These are phyloP conservation scores for Coemansia sp. DNA, from an alignment of 192 early-diverging fungal genomes.

Conservation along the genomic window DNA sequence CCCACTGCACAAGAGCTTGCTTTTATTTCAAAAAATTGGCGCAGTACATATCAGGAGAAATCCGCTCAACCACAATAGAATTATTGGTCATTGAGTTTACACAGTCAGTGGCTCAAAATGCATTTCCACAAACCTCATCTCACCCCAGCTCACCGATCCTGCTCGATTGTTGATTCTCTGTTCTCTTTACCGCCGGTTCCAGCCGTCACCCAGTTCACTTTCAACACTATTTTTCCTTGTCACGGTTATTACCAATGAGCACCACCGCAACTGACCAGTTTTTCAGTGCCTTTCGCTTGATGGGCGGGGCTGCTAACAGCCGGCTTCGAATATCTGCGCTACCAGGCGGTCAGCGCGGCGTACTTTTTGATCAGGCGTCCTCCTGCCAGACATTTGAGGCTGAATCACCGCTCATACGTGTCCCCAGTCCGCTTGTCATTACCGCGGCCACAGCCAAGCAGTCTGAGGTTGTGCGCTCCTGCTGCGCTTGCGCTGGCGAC, in stretches of 20 bases:
- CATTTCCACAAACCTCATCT: no score
- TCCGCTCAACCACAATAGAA: no score
- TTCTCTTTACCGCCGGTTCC: no score
- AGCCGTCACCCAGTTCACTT: background rate
- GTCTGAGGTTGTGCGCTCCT: slow-evolving; percentile 22
- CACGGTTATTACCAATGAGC: background rate
- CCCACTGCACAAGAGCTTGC: no score
- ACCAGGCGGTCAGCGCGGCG: slow-evolving; percentile 15
- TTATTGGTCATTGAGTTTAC: no score
- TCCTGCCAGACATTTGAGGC: background rate
- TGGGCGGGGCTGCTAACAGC: slow-evolving; percentile 12
- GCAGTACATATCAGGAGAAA: no score
- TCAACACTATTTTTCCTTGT: background rate
- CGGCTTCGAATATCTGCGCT: slow-evolving; percentile 5
- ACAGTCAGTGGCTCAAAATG: no score
- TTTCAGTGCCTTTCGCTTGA: background rate
- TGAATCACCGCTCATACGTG: slow-evolving; percentile 6
- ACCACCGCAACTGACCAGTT: background rate
- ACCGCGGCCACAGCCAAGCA: slow-evolving; percentile 15
- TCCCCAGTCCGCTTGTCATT: slow-evolving; percentile 22
- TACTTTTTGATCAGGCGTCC: slow-evolving; percentile 5
- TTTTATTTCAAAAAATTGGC: no score
- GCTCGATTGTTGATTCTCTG: no score
- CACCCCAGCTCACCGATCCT: no score
- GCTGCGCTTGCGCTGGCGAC: background rate